These are phyloP conservation scores for Xylaria flabelliformis DNA, from an alignment of 495 filamentous ascomycete genomes.

Conservation along the genomic window DNA sequence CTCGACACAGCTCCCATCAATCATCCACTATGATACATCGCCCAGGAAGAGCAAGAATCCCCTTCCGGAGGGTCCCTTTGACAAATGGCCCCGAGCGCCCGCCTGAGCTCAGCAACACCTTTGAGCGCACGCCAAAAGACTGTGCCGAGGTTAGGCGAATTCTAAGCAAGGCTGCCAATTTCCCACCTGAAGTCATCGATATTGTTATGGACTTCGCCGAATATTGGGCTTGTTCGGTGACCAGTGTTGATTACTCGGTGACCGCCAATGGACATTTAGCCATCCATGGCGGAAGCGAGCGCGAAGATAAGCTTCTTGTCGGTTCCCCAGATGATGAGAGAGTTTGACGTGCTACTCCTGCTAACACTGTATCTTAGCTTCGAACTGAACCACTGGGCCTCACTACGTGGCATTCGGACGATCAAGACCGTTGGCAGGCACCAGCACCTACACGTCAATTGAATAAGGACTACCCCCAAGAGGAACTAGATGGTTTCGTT, in stretches of 20 bases:
- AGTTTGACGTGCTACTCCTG: neutral
- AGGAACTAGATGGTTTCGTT: constrained; percentile 42
- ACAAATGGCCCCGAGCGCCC: constrained; percentile 19
- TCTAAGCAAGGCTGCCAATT: constrained; percentile 42
- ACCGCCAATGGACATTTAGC: constrained; percentile 12
- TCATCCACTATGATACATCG: constrained; percentile 30
- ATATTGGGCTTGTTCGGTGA: constrained; percentile 68
- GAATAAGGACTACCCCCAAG: constrained; percentile 39
- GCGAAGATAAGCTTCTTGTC: constrained; percentile 50
- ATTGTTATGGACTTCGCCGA: constrained; percentile 70
- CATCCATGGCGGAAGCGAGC: constrained; percentile 26
- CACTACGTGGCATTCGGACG: constrained; percentile 34
- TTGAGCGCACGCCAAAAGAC: constrained; percentile 49
- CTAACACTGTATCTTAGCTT: constrained; percentile 40
- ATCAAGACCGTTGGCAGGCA: constrained; percentile 28
- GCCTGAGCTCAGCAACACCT: constrained; percentile 23
- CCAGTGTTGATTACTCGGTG: constrained; percentile 33
- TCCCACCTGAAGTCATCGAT: constrained; percentile 72
- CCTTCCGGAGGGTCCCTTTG: constrained; percentile 26
- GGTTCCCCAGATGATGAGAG: constrained; percentile 21
- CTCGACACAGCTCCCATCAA: too few relatives aligned
- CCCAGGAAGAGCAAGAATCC: constrained; percentile 29
- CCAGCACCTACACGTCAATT: constrained; percentile 31
- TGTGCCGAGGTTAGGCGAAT: constrained; percentile 55
- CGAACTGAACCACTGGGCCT: constrained; percentile 52